Evolutionary conservation across 225 moss, liverwort and hornwort genomes (phyloP), one percentile per base, ranked within the genome.

Genomic region (Physcomitrium patens): DNA sequence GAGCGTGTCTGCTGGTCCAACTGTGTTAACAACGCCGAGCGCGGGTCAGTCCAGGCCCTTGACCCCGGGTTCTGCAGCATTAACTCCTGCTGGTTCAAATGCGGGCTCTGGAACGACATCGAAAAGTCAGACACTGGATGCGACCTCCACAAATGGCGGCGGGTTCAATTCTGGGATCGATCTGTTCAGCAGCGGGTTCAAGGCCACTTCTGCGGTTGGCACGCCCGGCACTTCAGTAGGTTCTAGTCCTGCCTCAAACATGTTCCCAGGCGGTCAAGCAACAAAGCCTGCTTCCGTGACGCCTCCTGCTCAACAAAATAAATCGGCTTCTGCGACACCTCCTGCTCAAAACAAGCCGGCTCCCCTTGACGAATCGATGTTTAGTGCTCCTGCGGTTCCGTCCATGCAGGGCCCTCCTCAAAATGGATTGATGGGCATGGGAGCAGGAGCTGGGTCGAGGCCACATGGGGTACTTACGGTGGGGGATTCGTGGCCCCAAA

Each of bases 401-500:
- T 26, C 77, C 17, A 82, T 77, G 77, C 54, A 51, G 42, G 71
- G 71, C 26, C 51, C 49, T 4, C 1, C 67, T 9, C 67, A 66
- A 49, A 49, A 67, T 24, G 80, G 46, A 19, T 45, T 72, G 63
- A 77, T 76, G 53, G 78, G 72, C 37, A 26, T 54, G 67, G 92
- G 83, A 1, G 60, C 68, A 60, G 85, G 82, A 46, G 69, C 81
- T 48, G 86, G 58, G 69, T 69, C 72, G 67, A 73, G 67, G 69
- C 59, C 87, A 51, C 84, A 83, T 78, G 79, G 74, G 12, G 83
- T 69, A 45, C 71, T 69, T 16, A 84, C 69, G 72, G 54, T 60
- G 67, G 89, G 75, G 17, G 68, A 77, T n/a, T 71, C 89, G 63
- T 99, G 99, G 99, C 99, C 91, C 18, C 94, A 89, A 15, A 95